Evolutionary conservation across 2,329 filamentous ascomycete genomes (phyloP).

Genomic region (Ophiocordyceps camponoti-floridani): DNA sequence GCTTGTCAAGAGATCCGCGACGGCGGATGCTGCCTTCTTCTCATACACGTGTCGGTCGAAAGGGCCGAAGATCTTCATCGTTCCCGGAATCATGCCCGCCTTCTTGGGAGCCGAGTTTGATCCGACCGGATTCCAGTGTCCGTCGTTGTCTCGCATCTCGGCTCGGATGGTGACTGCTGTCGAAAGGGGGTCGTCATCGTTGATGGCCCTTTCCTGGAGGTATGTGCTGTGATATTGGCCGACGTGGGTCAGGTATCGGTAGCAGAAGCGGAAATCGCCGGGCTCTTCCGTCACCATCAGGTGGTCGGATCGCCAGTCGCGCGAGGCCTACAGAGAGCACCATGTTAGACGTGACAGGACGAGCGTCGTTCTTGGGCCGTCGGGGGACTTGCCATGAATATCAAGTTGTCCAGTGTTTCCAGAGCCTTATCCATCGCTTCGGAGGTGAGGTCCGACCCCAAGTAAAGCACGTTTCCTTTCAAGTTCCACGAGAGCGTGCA

Average conservation of each 20-base stretch:
- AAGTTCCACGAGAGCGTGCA: conserved; percentile 13
- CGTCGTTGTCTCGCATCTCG: conserved; percentile 2
- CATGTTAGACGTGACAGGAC: neutral
- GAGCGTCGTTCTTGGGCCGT: too few species aligned
- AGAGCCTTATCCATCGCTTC: conserved; percentile 4
- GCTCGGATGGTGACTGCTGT: conserved; percentile 7
- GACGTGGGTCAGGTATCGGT: conserved; percentile 10
- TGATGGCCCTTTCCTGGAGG: conserved; percentile 1
- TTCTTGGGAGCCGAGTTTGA: conserved; percentile 3
- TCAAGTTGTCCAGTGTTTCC: conserved; percentile 6
- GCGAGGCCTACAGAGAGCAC: neutral
- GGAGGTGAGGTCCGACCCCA: conserved; percentile 6
- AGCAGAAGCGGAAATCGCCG: conserved; percentile 4
- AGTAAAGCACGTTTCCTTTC: conserved; percentile 9
- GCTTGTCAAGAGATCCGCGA: neutral
- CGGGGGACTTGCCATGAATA: conserved; percentile 2
- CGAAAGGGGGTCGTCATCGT: conserved; percentile 2
- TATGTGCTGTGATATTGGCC: conserved; percentile 10
- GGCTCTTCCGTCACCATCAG: conserved; percentile 4
- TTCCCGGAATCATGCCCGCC: neutral
- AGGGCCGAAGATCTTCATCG: conserved; percentile 1
- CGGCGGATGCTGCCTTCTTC: conserved; percentile 2
- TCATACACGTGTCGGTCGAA: conserved; percentile 6
- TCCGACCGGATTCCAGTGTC: conserved; percentile 1
- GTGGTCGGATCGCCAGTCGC: neutral